Conservation (phyloP, 2,329 filamentous ascomycete species). For the Penicillium sp. region DNA sequence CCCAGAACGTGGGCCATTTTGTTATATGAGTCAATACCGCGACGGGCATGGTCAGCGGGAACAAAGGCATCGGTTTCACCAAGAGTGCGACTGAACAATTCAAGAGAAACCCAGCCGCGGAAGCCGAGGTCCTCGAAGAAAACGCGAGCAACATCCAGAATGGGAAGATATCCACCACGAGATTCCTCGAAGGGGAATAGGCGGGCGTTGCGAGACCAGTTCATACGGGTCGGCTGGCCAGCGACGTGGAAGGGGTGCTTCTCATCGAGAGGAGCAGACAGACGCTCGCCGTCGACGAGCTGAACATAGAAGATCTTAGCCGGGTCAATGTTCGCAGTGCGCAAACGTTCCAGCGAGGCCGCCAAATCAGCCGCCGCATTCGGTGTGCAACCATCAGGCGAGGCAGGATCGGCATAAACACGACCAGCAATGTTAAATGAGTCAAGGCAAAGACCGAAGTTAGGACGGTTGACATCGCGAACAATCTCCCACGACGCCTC, state of each 20-base stretch:
- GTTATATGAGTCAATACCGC: slow-evolving; percentile 27
- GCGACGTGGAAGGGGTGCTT: slow-evolving; percentile 57
- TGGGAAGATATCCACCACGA: slow-evolving; percentile 67
- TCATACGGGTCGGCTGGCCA: slow-evolving; percentile 66
- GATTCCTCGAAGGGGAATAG: slow-evolving; percentile 66
- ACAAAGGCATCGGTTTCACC: slow-evolving; percentile 25
- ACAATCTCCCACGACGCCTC: slow-evolving; percentile 72
- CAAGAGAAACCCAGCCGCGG: slow-evolving; percentile 27
- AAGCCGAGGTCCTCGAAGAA: slow-evolving; percentile 29
- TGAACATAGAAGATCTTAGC: slow-evolving; percentile 74
- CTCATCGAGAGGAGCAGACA: slow-evolving; percentile 52
- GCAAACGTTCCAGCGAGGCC: slow-evolving; percentile 58
- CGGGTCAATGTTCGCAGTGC: slow-evolving; percentile 56
- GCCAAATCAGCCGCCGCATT: slow-evolving; percentile 57
- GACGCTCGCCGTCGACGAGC: slow-evolving; percentile 70
- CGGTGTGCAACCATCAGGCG: slow-evolving; percentile 52
- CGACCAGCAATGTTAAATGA: slow-evolving; percentile 75
- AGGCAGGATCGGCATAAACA: slow-evolving; percentile 70
- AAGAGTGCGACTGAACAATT: slow-evolving; percentile 28
- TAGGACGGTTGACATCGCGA: slow-evolving; percentile 65
- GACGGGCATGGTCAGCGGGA: slow-evolving; percentile 26
- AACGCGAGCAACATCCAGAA: slow-evolving; percentile 56
- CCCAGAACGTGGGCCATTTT: slow-evolving; percentile 21
- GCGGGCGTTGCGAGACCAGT: slow-evolving; percentile 74
- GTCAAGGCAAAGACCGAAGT: slow-evolving; percentile 76